Evolutionary conservation across 78 protist species (phyloP).

Genomic region (Thecamonas trahens): DNA sequence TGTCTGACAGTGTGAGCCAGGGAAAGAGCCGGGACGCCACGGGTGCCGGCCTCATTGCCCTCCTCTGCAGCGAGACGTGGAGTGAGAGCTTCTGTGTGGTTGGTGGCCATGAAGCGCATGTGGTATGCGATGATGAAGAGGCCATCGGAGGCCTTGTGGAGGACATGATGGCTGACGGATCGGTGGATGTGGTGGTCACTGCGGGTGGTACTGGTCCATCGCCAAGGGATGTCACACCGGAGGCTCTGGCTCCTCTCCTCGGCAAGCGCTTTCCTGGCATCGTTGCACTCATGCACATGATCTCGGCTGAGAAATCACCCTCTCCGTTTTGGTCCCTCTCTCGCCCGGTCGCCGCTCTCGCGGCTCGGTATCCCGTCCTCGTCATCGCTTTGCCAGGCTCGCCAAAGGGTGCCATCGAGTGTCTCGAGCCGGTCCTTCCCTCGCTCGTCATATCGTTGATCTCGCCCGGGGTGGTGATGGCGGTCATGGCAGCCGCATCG

Average conservation of each 20-base stretch:
- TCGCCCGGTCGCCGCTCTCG: constrained; percentile 14
- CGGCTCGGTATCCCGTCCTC: neutral
- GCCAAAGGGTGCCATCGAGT: neutral
- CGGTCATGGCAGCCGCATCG: neutral
- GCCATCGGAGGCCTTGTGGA: too few species aligned
- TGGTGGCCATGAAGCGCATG: too few species aligned
- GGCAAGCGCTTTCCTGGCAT: constrained; percentile 12
- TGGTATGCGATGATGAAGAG: too few species aligned
- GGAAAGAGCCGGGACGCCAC: too few species aligned
- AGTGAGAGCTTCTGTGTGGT: too few species aligned
- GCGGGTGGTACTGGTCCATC: constrained; percentile 33
- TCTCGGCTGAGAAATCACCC: neutral
- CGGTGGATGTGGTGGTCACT: constrained; percentile 14
- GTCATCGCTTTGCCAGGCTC: constrained; percentile 7
- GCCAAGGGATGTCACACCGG: constrained; percentile 34
- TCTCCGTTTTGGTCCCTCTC: constrained; percentile 24
- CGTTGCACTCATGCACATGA: neutral
- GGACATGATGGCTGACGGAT: too few species aligned
- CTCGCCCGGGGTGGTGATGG: too few species aligned
- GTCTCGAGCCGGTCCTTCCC: too few species aligned
- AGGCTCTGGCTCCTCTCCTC: neutral
- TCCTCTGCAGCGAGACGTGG: too few species aligned
- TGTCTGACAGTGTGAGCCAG: too few species aligned
- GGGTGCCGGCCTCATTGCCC: too few species aligned
- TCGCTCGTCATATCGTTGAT: too few species aligned